phyloP scores from a whole-genome alignment of 2,329 filamentous ascomycete species.

The Pezicula neosporulosa region DNA sequence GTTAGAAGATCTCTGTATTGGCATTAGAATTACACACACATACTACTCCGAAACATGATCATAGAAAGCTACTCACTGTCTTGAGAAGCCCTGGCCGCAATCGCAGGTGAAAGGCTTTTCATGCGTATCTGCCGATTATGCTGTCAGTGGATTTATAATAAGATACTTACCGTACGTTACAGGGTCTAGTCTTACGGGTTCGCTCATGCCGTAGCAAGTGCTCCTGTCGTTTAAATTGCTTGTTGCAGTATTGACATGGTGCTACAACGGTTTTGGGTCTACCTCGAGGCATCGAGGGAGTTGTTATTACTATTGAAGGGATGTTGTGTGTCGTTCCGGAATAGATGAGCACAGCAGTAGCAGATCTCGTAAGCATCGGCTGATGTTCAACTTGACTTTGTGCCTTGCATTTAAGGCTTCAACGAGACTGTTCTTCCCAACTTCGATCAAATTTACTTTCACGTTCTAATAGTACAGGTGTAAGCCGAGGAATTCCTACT shows the following conservation, averaged over 20 bases:
- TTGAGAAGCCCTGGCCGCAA: constrained; percentile 1
- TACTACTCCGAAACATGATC: neutral
- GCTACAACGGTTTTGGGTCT: constrained; percentile 2
- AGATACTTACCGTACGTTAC: neutral
- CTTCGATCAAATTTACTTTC: too few relatives aligned
- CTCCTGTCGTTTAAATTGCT: constrained; percentile 3
- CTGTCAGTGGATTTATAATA: neutral
- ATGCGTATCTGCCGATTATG: constrained; percentile 2
- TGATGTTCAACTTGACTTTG: too few relatives aligned
- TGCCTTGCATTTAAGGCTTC: too few relatives aligned
- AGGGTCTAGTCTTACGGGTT: neutral
- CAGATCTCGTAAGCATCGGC: too few relatives aligned
- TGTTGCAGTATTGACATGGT: constrained; percentile 5
- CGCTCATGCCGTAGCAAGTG: constrained; percentile 5
- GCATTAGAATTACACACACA: neutral
- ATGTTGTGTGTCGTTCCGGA: too few relatives aligned
- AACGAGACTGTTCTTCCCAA: too few relatives aligned
- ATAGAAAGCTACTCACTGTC: constrained; percentile 2
- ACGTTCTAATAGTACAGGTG: too few relatives aligned
- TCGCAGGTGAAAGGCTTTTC: constrained; percentile 5
- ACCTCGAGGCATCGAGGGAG: constrained; percentile 7
- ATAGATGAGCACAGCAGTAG: too few relatives aligned
- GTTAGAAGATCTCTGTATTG: neutral
- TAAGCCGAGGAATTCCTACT: too few relatives aligned
- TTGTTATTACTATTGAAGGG: constrained; percentile 4